A percentile compares a stretch with the other conserved stretches of the same genome.
phyloP scores from a whole-genome alignment of 164 flowering plant genomes.

The Dillenia suffruticosa region DNA sequence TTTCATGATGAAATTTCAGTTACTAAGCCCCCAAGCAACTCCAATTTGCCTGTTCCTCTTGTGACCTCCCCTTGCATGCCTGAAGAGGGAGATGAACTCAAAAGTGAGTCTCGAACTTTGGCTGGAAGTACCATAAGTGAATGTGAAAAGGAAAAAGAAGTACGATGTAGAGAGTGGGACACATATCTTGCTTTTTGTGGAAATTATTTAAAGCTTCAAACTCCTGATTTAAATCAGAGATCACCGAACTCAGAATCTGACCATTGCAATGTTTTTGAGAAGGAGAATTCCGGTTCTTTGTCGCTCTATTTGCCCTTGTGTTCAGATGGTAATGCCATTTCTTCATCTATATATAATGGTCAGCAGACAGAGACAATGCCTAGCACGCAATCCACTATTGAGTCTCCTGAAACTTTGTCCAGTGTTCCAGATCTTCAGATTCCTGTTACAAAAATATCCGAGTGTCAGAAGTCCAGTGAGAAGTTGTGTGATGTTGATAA shows the following conservation, averaged over 20 bases:
- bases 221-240: constrained; percentile 13
- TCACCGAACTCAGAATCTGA: constrained; percentile 17
- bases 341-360: constrained; percentile 16
- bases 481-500: constrained; percentile 8
- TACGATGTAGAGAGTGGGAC: not conserved
- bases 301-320: constrained; percentile 9
- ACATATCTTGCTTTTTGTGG: not conserved
- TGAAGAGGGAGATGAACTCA: constrained; percentile 5
- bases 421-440: constrained; percentile 5
- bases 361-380: constrained; percentile 17
- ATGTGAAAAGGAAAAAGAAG: no score
- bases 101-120: constrained; percentile 9
- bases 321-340: constrained; percentile 14
- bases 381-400: constrained; percentile 18
- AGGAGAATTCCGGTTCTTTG: constrained; percentile 19
- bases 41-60: constrained; percentile 9
- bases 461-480: constrained; percentile 12
- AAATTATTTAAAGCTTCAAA: constrained; percentile 12
- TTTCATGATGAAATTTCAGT: constrained; percentile 8
- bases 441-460: constrained; percentile 10
- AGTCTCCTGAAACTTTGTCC: constrained; percentile 21
- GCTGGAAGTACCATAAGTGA: not conserved
- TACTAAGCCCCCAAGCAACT: not conserved
- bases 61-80: constrained; percentile 7
- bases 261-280: not conserved